These are phyloP conservation scores for Wickerhamomyces xylosicus DNA, from an alignment of 805 yeast species.

Conservation along the genomic window DNA sequence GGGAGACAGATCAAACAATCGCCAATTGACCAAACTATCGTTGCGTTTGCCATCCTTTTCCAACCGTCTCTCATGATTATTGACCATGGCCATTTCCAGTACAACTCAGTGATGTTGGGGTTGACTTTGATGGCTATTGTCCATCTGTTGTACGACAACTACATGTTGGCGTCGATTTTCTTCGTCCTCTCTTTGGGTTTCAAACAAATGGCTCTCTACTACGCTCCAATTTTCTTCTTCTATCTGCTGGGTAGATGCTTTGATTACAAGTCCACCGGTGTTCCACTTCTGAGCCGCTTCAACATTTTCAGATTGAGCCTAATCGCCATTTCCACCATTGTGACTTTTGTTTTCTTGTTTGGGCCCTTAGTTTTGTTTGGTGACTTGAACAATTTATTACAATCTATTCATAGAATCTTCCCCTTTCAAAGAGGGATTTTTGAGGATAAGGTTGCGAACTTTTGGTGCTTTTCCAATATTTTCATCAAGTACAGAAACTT, in stretches of 20 bases:
- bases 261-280: conserved; percentile 8
- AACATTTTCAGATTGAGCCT: conserved; percentile 47
- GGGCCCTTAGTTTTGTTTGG: conserved; percentile 50
- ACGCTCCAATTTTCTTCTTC: conserved; percentile 80
- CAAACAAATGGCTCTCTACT: conserved; percentile 94
- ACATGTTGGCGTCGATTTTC: conserved; percentile 60
- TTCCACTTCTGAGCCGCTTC: conserved; percentile 26
- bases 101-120: conserved; percentile 91
- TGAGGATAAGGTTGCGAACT: conserved; percentile 95
- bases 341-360: conserved; percentile 40
- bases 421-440: conserved; percentile 91
- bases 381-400: conserved; percentile 27
- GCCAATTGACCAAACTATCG: conserved; percentile 66
- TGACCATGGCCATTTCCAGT: conserved; percentile 98
- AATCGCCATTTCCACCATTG: conserved; percentile 54
- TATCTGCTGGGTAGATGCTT: conserved; percentile 53
- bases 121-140: conserved; percentile 59
- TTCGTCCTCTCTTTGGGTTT: conserved; percentile 73
- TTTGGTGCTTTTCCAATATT: conserved; percentile 92
- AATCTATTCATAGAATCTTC: conserved; percentile 65
- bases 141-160: conserved; percentile 52
- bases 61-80: conserved; percentile 78
- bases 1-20: conserved; percentile 49
- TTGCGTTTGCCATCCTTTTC: conserved; percentile 68
- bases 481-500: conserved; percentile 55